Conservation (phyloP, 495 filamentous ascomycete species). For the Xylaria intraflava region DNA sequence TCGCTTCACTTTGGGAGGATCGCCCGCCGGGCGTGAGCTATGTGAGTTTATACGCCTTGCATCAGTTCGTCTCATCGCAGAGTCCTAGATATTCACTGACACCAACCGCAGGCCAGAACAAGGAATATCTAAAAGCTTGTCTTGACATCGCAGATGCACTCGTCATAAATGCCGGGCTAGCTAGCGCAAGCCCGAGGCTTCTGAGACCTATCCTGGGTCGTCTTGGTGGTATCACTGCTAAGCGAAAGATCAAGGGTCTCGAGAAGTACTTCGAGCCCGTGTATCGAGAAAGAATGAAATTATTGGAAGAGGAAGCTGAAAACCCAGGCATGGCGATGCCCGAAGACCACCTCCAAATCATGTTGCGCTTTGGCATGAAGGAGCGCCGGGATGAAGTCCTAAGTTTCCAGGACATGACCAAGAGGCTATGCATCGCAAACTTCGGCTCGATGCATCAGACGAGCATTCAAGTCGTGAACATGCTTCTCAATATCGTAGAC, state of each 20-base stretch:
- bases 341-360: conserved; percentile 31
- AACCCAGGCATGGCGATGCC: conserved; percentile 20
- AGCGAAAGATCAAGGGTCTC: conserved; percentile 5
- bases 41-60: conserved; percentile 4
- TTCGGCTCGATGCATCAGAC: conserved; percentile 28
- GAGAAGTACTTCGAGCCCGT: conserved; percentile 22
- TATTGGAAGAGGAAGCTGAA: conserved; percentile 15
- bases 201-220: conserved; percentile 28
- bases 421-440: conserved; percentile 21
- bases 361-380: conserved; percentile 28
- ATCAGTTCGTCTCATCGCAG: neutral
- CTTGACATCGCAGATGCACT: conserved; percentile 18
- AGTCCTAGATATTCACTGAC: neutral
- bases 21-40: conserved; percentile 2
- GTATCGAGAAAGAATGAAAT: conserved; percentile 9
- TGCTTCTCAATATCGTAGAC: conserved; percentile 26
- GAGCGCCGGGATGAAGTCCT: conserved; percentile 29
- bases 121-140: conserved; percentile 19
- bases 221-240: conserved; percentile 3
- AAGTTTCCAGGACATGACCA: conserved; percentile 22
- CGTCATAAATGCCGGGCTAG: conserved; percentile 22
- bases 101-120: conserved; percentile 20
- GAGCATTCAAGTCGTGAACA: conserved; percentile 15
- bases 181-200: conserved; percentile 18
- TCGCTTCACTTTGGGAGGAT: conserved; percentile 33